Base-by-base conservation (phyloP, 192 early-diverging fungal species). In the Rhizoclosmatium sp. region DNA sequence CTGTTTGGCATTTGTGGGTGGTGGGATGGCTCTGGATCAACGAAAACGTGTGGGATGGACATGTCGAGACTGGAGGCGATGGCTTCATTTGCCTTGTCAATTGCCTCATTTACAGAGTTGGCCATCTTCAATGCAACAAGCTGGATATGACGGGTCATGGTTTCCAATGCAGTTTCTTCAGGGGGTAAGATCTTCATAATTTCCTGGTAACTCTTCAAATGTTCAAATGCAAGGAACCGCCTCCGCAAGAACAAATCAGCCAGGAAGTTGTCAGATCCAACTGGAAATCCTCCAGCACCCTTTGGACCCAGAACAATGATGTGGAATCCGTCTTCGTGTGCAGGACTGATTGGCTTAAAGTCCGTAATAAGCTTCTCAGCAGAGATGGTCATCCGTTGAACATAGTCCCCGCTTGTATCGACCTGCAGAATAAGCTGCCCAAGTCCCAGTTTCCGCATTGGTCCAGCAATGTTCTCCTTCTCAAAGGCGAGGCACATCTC, bases 141-240 rank as follows among this genome's bases (percentile, higher is more conserved):
- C 41, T 66, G 40, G 75, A 76, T 70, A n/a, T 21, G 41, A 12
- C 64, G 75, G 21, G 75, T 49, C 21, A 64, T 49, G 19, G 62
- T 10, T 14, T 7, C 62, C 39, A 76, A 64, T 10, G 41, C 39
- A 2, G 65, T 21, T 23, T 49, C 47, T 23, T 42, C 47, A 19
- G 69, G 69, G 45, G 75, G 62, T 10, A 67, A 45, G 21, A 21
- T 21, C n/a, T 40, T n/a, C 62, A 76, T 67, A 41, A 76, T 64
- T 16, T 76, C 75, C 39, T 76, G 75, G 64, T 76, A 76, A 64
- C 75, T 45, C 62, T 64, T 67, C 19, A 76, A 44, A 23, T 76
- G 31, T 31, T 76, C 40, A 42, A 48, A 67, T 2, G 60, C 59
- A 19, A 76, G 21, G 48, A 69, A 64, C 10, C 75, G 75, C 7